Conservation (phyloP, 2,329 filamentous ascomycete genomes). For the Aspergillus latus region DNA sequence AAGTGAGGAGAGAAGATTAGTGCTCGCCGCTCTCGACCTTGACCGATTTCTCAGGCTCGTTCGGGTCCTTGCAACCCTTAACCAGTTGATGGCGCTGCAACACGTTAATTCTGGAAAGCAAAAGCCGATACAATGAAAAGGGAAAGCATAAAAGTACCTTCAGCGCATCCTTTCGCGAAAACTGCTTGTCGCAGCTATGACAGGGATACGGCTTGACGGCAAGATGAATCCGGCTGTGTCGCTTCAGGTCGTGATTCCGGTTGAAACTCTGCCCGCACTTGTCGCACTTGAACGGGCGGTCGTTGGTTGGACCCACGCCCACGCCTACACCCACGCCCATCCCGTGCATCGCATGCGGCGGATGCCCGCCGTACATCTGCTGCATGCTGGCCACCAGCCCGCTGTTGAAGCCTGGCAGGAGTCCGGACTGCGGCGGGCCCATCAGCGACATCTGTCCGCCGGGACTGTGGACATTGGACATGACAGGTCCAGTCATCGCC, state of each 20-base stretch:
- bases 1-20: background rate
- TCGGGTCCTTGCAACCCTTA: constrained; percentile 55
- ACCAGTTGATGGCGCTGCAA: constrained; percentile 64
- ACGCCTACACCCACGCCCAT: constrained; percentile 34
- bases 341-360: constrained; percentile 55
- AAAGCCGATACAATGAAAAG: constrained; percentile 11
- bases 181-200: constrained; percentile 88
- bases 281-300: constrained; percentile 93
- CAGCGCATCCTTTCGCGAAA: constrained; percentile 91
- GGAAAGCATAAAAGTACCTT: constrained; percentile 67
- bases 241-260: constrained; percentile 91
- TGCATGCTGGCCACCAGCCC: constrained; percentile 58
- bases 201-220: constrained; percentile 96
- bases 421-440: constrained; percentile 55
- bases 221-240: constrained; percentile 92
- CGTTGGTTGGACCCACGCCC: constrained; percentile 59
- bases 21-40: constrained; percentile 19
- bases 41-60: constrained; percentile 8
- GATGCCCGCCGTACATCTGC: constrained; percentile 60
- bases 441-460: constrained; percentile 71
- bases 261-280: constrained; percentile 92
- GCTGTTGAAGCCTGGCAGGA: constrained; percentile 61
- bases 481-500: constrained; percentile 65
- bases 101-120: constrained; percentile 1
- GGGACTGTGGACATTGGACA: constrained; percentile 77